These are phyloP conservation scores for Xenoacremonium recifei DNA, from an alignment of 2,329 filamentous ascomycete genomes.

Conservation along the genomic window DNA sequence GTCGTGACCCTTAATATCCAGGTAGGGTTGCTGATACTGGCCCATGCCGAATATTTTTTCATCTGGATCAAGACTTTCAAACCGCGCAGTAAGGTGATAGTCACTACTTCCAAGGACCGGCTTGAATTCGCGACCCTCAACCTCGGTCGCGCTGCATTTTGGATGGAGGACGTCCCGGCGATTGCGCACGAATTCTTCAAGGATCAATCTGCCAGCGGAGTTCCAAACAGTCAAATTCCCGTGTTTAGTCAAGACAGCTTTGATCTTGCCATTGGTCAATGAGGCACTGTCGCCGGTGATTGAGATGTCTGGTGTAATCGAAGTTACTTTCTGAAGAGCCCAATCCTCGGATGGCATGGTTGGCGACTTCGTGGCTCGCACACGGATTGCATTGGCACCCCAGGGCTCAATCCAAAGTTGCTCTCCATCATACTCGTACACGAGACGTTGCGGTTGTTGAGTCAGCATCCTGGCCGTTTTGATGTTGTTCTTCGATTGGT, in stretches of 20 bases:
- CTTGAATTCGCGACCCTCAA: conserved; percentile 58
- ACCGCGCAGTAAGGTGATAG: conserved; percentile 56
- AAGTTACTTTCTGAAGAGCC: conserved; percentile 29
- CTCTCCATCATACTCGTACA: conserved; percentile 41
- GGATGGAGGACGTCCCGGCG: conserved; percentile 48
- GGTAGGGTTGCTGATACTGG: conserved; percentile 63
- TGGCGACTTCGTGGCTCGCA: conserved; percentile 42
- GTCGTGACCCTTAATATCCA: conserved; percentile 63
- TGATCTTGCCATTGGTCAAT: conserved; percentile 31
- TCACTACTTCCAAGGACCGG: conserved; percentile 47
- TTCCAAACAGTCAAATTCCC: conserved; percentile 31
- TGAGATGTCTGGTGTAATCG: conserved; percentile 10
- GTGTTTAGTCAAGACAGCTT: conserved; percentile 23
- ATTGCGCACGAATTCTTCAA: conserved; percentile 32
- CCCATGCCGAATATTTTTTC: conserved; percentile 70
- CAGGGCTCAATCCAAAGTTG: conserved; percentile 48
- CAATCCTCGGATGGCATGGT: conserved; percentile 36
- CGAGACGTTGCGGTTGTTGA: too few species aligned
- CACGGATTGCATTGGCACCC: conserved; percentile 44
- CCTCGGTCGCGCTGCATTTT: conserved; percentile 55
- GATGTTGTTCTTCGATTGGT: too few species aligned
- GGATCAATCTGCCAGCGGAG: conserved; percentile 22
- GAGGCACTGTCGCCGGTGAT: conserved; percentile 19
- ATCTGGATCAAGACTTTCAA: conserved; percentile 52
- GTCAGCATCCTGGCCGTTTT: too few species aligned